Evolutionary conservation across 2,329 filamentous ascomycete species (phyloP).

Genomic region (Trichoderma cornu-damae): DNA sequence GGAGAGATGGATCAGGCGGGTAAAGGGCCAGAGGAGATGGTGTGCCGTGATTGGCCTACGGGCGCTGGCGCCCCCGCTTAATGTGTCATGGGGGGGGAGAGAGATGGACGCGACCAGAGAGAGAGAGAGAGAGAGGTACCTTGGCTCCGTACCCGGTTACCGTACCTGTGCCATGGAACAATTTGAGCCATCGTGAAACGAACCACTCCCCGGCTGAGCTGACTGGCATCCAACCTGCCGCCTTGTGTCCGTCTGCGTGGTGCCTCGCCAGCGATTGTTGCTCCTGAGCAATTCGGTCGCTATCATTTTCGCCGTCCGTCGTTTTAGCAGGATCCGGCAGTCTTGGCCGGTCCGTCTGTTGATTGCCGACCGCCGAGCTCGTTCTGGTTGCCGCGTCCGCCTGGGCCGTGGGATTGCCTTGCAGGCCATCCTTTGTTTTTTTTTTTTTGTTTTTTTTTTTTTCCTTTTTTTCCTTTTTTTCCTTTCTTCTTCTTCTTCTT

Average conservation of each 20-base stretch:
- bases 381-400: constrained; percentile 12
- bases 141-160: no score
- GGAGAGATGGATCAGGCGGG: constrained; percentile 19
- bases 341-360: neutral
- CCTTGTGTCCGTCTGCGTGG: constrained; percentile 11
- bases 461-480: constrained; percentile 6
- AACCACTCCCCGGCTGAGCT: constrained; percentile 16
- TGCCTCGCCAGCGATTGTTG: constrained; percentile 16
- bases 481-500: no score
- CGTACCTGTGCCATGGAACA: constrained; percentile 19
- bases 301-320: neutral
- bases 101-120: constrained; percentile 26
- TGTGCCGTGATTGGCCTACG: constrained; percentile 30
- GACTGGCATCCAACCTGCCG: constrained; percentile 10
- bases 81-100: constrained; percentile 36
- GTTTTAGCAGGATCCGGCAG: neutral
- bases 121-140: neutral
- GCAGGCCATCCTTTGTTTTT: constrained; percentile 10
- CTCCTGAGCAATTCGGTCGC: constrained; percentile 5
- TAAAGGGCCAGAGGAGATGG: constrained; percentile 20
- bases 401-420: constrained; percentile 20
- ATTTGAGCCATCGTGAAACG: constrained; percentile 18
- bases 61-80: constrained; percentile 33
- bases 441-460: neutral
- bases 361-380: neutral